Percentiles rank a stretch among this genome's conserved stretches.
These are phyloP conservation scores for Sarocladium kiliense DNA, from an alignment of 2,329 filamentous ascomycete genomes.

Conservation along the genomic window DNA sequence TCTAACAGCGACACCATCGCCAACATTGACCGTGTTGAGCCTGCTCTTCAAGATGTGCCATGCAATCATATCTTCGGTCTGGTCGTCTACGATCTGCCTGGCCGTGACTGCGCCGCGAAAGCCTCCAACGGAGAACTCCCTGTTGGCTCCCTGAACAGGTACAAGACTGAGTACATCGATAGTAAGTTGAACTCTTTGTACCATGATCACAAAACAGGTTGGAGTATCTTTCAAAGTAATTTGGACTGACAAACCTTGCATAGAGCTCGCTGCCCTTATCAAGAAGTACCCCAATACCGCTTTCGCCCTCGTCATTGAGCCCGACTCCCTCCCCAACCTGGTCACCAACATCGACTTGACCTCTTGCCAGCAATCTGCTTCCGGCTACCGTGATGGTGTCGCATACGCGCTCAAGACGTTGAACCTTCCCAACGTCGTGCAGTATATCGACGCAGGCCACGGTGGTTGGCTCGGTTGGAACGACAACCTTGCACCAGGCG, in stretches of 20 bases:
- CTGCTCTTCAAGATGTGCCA: slow-evolving; percentile 28
- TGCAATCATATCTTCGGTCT: slow-evolving; percentile 37
- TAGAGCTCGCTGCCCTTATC: slow-evolving; percentile 41
- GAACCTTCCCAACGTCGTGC: slow-evolving; percentile 56
- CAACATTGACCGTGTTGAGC: slow-evolving; percentile 31
- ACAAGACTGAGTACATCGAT: slow-evolving; percentile 38
- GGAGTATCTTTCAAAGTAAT: neutral
- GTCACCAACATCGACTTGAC: slow-evolving; percentile 52
- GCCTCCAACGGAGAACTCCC: slow-evolving; percentile 59
- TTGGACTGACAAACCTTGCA: slow-evolving; percentile 10
- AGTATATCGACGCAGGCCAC: slow-evolving; percentile 61
- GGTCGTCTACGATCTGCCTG: slow-evolving; percentile 59
- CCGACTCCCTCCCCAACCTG: slow-evolving; percentile 58
- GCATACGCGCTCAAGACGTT: slow-evolving; percentile 51
- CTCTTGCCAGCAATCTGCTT: slow-evolving; percentile 48
- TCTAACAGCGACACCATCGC: slow-evolving; percentile 29
- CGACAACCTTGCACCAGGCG: slow-evolving; percentile 46
- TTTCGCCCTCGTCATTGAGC: slow-evolving; percentile 44
- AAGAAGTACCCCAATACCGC: slow-evolving; percentile 48
- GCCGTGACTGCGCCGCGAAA: slow-evolving; percentile 58
- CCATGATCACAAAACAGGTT: too few relatives aligned
- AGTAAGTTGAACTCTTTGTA: slow-evolving; percentile 19
- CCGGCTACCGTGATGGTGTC: slow-evolving; percentile 35
- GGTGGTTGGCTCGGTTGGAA: slow-evolving; percentile 61
- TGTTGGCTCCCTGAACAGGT: slow-evolving; percentile 43